These are phyloP conservation scores for Triticum aestivum DNA, from an alignment of 176 grass and related monocot genomes.

Conservation along the genomic window IWGSC_CS_RefSeq_v2.1 NC_057802.1:296631626-296632125, in stretches of 20 bases:
- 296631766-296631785: background rate
- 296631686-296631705: background rate
- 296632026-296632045: no score
- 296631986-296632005: background rate
- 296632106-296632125: no score
- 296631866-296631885: conserved; percentile 9
- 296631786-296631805: background rate
- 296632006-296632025: no score
- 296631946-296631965: background rate
- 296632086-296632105: no score
- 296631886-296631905: background rate
- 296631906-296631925: background rate
- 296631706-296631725: background rate
- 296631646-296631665: background rate
- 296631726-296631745: background rate
- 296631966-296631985: background rate
- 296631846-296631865: background rate
- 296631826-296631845: background rate
- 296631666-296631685: background rate
- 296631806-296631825: no score
- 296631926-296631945: background rate
- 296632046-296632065: no score
- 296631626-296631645: conserved; percentile 13
- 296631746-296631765: background rate
- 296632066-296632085: no score